Base-by-base conservation (phyloP, 768 basidiomycete species). In the Omphalotus guepiniiformis region DNA sequence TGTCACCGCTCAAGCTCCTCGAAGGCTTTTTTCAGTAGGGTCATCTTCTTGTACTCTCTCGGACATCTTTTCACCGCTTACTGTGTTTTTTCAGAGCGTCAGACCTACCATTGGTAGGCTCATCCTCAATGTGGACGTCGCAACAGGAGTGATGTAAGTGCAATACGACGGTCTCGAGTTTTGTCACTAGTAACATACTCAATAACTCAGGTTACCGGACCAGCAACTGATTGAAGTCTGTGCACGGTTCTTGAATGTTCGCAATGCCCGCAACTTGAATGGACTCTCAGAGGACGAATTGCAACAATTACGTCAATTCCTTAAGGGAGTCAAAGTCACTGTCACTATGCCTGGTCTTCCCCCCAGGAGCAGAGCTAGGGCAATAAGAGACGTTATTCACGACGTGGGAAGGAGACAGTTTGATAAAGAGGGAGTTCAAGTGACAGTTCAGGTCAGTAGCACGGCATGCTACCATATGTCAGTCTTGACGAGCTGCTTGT, bases 11-110 rank as follows among this genome's bases (percentile, higher is more conserved):
- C 2, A 66, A 71, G 27, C 39, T 76, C 1, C 64, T 73, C 55
- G 68, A 65, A 13, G 74, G 74, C 0, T 66, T 63, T 42, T 74
- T 68, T 49, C 74, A 76, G 74, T 74, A 42, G 26, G 59, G 49
- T n/a, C 13, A 2, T 16, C 8, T 21, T 29, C 8, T 25, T 11
- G 19, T 15, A 34, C 23, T 3, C 5, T 23, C 26, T 12, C 29
- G 8, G 23, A 1, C 39, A 37, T 23, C 40, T 39, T 53, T 29
- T n/a, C 12, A 28, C 26, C 47, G 6, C 32, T 74, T 70, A 7
- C 7, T 46, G 2, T 22, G 12, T 12, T 8, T 26, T 16, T 23
- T 4, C 2, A 13, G 64, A 73, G 71, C 21, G 74, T 76, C 29
- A 62, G 74, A 25, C 69, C 72, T 0, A 58, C 71, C 1, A 53